Conservation (phyloP, 1,284 basidiomycete genomes). For the Grifola frondosa region DNA sequence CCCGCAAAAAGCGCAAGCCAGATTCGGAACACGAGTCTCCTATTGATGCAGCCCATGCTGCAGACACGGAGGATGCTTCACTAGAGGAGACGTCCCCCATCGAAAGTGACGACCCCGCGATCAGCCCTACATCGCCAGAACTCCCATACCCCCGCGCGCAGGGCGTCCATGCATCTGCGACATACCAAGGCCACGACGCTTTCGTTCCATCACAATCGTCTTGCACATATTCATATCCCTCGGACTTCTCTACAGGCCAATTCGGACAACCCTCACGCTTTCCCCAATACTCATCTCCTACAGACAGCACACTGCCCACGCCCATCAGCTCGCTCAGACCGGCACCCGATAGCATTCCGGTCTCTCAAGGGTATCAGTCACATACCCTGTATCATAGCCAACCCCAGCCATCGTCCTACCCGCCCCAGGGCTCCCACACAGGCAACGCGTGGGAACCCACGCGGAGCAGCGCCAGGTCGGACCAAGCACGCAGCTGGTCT, state of each 20-base stretch:
- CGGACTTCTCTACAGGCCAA: constrained; percentile 19
- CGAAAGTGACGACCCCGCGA: constrained; percentile 26
- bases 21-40: constrained; percentile 39
- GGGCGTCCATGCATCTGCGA: constrained; percentile 14
- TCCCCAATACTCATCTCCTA: constrained; percentile 4
- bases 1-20: constrained; percentile 63
- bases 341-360: constrained; percentile 16
- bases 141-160: constrained; percentile 23
- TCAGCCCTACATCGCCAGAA: constrained; percentile 18
- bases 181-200: constrained; percentile 18
- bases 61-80: constrained; percentile 42
- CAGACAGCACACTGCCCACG: constrained; percentile 12
- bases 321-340: constrained; percentile 19
- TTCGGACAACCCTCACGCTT: constrained; percentile 12
- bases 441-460: constrained; percentile 22
- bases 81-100: constrained; percentile 30
- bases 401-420: constrained; percentile 9
- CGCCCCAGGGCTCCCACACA: constrained; percentile 5
- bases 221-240: constrained; percentile 19
- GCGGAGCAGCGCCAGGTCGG: constrained; percentile 10
- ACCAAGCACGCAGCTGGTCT: constrained; percentile 26
- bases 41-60: constrained; percentile 28
- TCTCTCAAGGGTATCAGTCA: constrained; percentile 11
- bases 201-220: constrained; percentile 12
- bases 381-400: constrained; percentile 18